phyloP scores from a whole-genome alignment of 345 rosid genomes.

The Ceriops decandra region DNA sequence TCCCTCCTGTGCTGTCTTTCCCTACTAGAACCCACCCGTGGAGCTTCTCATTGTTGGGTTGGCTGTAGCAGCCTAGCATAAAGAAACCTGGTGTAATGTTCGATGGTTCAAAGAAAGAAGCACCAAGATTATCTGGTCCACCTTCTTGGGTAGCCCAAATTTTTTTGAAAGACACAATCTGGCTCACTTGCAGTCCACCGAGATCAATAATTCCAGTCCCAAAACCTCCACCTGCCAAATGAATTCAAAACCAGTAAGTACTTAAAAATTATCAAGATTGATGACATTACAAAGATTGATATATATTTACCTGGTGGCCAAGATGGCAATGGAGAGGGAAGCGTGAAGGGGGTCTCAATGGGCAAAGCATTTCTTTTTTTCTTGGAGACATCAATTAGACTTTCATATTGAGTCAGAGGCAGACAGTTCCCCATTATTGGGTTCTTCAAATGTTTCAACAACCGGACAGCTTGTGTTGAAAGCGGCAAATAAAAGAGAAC shows the following conservation, averaged over 20 bases:
- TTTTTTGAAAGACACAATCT: constrained; percentile 50
- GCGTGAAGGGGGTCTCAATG: constrained; percentile 25
- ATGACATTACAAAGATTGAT: neutral
- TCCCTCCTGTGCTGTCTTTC: constrained; percentile 33
- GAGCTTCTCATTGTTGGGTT: constrained; percentile 52
- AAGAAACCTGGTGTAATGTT: constrained; percentile 44
- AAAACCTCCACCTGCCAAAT: constrained; percentile 35
- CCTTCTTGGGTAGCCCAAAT: constrained; percentile 58
- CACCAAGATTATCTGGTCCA: constrained; percentile 65
- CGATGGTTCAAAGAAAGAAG: constrained; percentile 67
- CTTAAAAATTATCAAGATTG: neutral
- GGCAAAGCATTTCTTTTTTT: constrained; percentile 17
- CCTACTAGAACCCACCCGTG: constrained; percentile 66
- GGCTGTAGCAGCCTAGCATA: constrained; percentile 57
- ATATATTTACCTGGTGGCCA: constrained; percentile 31
- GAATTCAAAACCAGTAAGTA: too few relatives aligned
- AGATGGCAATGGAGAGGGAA: constrained; percentile 37
- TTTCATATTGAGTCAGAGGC: neutral
- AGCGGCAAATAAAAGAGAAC: neutral
- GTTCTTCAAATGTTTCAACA: neutral
- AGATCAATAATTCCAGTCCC: constrained; percentile 51
- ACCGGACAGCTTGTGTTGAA: neutral
- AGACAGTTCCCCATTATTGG: constrained; percentile 24
- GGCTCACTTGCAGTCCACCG: constrained; percentile 60
- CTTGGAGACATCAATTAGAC: constrained; percentile 11